Evolutionary conservation across 345 rosid genomes (phyloP).

Genomic region (Eucalyptus virginea): DNA sequence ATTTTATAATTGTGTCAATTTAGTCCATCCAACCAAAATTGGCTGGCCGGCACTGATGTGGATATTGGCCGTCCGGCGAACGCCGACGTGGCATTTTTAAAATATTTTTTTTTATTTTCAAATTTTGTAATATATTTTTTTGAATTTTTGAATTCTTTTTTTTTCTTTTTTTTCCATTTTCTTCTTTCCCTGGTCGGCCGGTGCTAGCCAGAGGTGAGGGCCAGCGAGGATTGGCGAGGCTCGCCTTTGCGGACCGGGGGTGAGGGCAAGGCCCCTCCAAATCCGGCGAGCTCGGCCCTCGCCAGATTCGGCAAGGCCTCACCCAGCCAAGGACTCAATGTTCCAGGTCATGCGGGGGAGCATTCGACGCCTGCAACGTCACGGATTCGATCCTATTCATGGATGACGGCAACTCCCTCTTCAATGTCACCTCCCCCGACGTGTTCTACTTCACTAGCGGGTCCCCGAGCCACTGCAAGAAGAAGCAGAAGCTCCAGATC

Average conservation of each 20-base stretch:
- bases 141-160: no score
- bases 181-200: rapidly evolving
- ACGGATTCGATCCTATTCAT: slow-evolving; percentile 69
- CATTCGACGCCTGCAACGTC: slow-evolving; percentile 57
- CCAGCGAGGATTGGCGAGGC: no score
- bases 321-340: slow-evolving; percentile 84
- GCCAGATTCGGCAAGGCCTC: no score
- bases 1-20: no score
- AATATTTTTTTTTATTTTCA: no score
- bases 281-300: no score
- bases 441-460: slow-evolving; percentile 71
- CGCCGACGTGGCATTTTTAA: rapidly evolving
- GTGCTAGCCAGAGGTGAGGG: rapidly evolving
- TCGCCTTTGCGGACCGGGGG: rapidly evolving
- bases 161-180: no score
- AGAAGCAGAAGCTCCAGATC: slow-evolving; percentile 69
- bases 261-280: rapidly evolving
- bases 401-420: slow-evolving; percentile 86
- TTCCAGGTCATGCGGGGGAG: slow-evolving; percentile 48
- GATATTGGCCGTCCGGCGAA: rapidly evolving
- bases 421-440: slow-evolving; percentile 60
- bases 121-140: no score
- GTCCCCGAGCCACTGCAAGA: slow-evolving; percentile 51
- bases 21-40: no score
- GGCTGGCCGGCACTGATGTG: rapidly evolving